Evolutionary conservation across 306 rosid species (phyloP), one percentile per base, ranked within the genome.

Genomic region (Corylus avellana): DNA sequence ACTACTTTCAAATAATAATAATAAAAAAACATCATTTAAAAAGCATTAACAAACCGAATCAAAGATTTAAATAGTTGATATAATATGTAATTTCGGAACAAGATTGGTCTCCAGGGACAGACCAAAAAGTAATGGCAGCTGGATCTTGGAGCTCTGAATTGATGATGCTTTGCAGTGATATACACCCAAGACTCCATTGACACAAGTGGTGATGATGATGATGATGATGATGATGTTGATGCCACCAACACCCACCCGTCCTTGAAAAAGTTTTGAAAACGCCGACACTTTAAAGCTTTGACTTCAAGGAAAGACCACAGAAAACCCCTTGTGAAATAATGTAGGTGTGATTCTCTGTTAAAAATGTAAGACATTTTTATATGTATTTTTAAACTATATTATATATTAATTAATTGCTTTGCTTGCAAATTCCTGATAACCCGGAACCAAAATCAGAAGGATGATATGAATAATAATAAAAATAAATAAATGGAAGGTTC

Each of bases 151-250:
- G 51, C 72, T 39, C n/a, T 62, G 69, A 11, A 14, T 64, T 37
- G 12, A 64, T 64, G 70, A 35, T 64, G 70, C 70, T 39, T 32
- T 64, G 44, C 44, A 35, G 72, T 68, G 25, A 51, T 11, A n/a
- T 68, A 68, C 72, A 68, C 72, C 72, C 72, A 42, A 68, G 72
- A 42, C 8, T 18, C 51, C 72, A 68, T 68, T 68, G 27, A 10
- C 72, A 12, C n/a, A 68, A 42, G 7, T 5, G 39, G 51, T 67
- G 51, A 67, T 67, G 50, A 67, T 67, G 50, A 67, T 37, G 50
- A 67, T 67, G 50, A 67, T 37, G 72, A 68, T 67, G 35, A 32
- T 32, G 35, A 32, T 1, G 35, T 1, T 42, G 29, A 4, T 1
- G 29, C 32, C 25, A n/a, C 29, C 14, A 22, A 25, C 66, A 3